Evolutionary conservation across 345 rosid species (phyloP), one percentile per base, ranked within the genome.

Genomic region (Populus alba): DNA sequence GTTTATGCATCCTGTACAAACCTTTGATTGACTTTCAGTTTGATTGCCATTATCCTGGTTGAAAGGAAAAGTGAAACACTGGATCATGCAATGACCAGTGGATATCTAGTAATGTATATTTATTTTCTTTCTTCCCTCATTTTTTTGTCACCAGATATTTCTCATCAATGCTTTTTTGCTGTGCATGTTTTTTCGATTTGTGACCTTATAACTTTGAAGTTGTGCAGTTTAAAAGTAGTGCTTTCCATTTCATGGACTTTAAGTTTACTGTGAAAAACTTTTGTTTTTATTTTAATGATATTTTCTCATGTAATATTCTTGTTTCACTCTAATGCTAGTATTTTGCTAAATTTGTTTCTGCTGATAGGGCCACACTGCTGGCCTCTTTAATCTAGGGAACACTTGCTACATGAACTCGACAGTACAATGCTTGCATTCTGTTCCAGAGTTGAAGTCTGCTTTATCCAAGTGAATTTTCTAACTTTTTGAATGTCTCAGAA

Each of bases 341-440:
- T 59, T 12, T 63, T 70, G 25, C 51, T 68, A 70, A 61, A 38
- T 8, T 13, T 76, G 47, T 53, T 77, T 78, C n/a, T 78, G 55
- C 72, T 78, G 71, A 66, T 89, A 97, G 99, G 99, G 98, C 86
- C 92, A 94, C 76, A 91, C 97, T 85, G 97, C 99, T 75, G 98
- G 97, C 66, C 85, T 97, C 63, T 82, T 88, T 81, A 97, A 97
- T 82, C 88, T 97, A 66, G 99, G 98, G 75, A 91, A 97, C 88
- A 97, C 99, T 8, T 97, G 99, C 87, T 97, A 94, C 86, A 94
- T 97, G 99, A 97, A 97, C 88, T 94, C 99, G 66, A 94, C 98
- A 0, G 70, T 94, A 71, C 99, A 97, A 77, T 97, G 99, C 85
- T 83, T 97, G 83, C 97, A 97, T 86, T 92, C 97, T 47, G 98